Evolutionary conservation across 495 filamentous ascomycete species (phyloP), one percentile per base, ranked within the genome.

Genomic region (Aspergillus wentii): DNA sequence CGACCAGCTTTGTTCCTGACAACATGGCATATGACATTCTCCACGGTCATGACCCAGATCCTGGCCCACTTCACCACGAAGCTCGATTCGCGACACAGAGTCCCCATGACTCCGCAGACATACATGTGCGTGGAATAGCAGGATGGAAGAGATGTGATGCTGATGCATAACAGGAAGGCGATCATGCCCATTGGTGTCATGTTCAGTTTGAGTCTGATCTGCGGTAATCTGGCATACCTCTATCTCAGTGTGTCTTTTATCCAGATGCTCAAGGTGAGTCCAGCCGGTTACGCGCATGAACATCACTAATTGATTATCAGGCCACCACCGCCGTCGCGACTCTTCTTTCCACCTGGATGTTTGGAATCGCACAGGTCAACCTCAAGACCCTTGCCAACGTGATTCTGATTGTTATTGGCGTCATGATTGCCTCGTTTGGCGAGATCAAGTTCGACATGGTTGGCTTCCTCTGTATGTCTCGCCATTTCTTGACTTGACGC

Each of bases 221-320:
- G 84, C 68, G 83, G 87, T 47, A 94, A 94, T 65, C 66, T 88
- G 54, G 83, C 88, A 41, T 94, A 94, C 59, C 74, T 94, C 40
- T 90, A 90, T 63, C 79, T 94, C 44, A 85, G 80, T 54, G 87
- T 94, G 38, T 78, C 87, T 27, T 94, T 94, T 65, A 94, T 94
- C 54, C 88, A 94, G 73, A 94, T 94, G 88, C 74, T 94, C 52
- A 94, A 94, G 85, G 82, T 82, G 33, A 35, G 68, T 38, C 17
- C 19, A 14, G n/a, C n/a, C n/a, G n/a, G n/a, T n/a, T n/a, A n/a
- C n/a, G n/a, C n/a, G n/a, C n/a, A n/a, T n/a, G n/a, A n/a, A n/a
- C n/a, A n/a, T n/a, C n/a, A n/a, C n/a, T 28, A 1, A 31, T 8
- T 31, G 29, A 17, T 16, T 25, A 25, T 26, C 38, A 88, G 85